Conservation (phyloP, 2,329 filamentous ascomycete genomes). For the Clarireedia paspali region DNA sequence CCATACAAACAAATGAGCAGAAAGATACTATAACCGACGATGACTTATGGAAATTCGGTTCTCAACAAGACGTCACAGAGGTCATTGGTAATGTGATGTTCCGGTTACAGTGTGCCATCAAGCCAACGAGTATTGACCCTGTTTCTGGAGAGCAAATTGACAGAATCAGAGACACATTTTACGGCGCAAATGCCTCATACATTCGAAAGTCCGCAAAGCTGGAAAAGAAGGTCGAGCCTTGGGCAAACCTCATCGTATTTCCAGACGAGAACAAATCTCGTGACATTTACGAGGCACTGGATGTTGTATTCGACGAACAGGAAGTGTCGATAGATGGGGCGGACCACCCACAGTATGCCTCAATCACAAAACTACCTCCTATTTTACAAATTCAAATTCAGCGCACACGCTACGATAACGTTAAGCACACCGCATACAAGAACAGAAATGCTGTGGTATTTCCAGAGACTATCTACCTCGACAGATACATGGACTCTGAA, state of each 20-base stretch:
- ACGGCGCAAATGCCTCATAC: constrained; percentile 54
- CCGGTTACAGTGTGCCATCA: constrained; percentile 83
- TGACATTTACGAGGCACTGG: constrained; percentile 76
- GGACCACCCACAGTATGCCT: constrained; percentile 55
- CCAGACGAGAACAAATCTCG: constrained; percentile 42
- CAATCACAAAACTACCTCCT: constrained; percentile 70
- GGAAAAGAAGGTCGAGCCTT: constrained; percentile 35
- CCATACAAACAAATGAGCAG: constrained; percentile 24
- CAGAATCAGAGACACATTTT: constrained; percentile 64
- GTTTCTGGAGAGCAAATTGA: constrained; percentile 72
- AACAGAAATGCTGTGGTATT: constrained; percentile 72
- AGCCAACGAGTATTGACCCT: constrained; percentile 53
- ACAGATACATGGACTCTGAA: constrained; percentile 73
- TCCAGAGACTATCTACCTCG: constrained; percentile 75
- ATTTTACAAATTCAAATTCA: constrained; percentile 87
- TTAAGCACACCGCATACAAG: constrained; percentile 54
- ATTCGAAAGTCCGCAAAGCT: constrained; percentile 43
- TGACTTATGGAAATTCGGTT: constrained; percentile 29
- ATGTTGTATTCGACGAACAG: constrained; percentile 77
- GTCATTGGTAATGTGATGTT: constrained; percentile 90
- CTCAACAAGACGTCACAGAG: constrained; percentile 91
- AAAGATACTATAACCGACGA: constrained; percentile 25
- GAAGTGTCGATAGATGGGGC: constrained; percentile 59
- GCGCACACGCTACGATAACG: constrained; percentile 64
- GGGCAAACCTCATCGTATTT: constrained; percentile 52